Evolutionary conservation across 768 basidiomycete species (phyloP).

Genomic region (Gelatoporia subvermispora): DNA sequence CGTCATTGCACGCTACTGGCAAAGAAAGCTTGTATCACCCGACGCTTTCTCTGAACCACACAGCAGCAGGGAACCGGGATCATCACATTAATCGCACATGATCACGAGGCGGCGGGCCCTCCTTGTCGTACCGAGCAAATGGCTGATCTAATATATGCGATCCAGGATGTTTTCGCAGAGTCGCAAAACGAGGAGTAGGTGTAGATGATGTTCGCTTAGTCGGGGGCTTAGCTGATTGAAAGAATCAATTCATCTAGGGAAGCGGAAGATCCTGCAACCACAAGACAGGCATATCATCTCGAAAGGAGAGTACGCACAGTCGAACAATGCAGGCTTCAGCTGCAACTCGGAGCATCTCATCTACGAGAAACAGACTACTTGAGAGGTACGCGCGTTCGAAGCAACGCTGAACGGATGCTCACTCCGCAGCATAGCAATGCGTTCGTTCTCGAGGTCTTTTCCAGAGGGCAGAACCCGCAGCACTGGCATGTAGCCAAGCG

Average conservation of each 20-base stretch:
- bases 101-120: constrained; percentile 7
- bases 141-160: constrained; percentile 15
- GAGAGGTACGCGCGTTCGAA: constrained; percentile 37
- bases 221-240: no score
- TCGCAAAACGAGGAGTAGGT: constrained; percentile 28
- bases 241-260: no score
- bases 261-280: constrained; percentile 58
- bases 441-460: constrained; percentile 69
- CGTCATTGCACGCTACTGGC: no score
- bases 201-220: neutral
- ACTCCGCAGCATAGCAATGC: constrained; percentile 40
- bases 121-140: neutral
- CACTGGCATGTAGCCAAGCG: constrained; percentile 71
- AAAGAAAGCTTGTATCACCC: constrained; percentile 7
- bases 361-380: constrained; percentile 49
- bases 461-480: constrained; percentile 73
- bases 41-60: constrained; percentile 2
- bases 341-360: constrained; percentile 58
- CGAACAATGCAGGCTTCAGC: constrained; percentile 38
- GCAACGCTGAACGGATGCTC: no score
- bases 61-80: constrained; percentile 34
- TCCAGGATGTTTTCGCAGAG: constrained; percentile 28
- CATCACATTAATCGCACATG: constrained; percentile 41
- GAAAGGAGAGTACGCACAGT: constrained; percentile 38
- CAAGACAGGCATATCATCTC: constrained; percentile 55